Evolutionary conservation across 1,284 basidiomycete genomes (phyloP), one percentile per base, ranked within the genome.

Genomic region (Boletus hoseneyae): DNA sequence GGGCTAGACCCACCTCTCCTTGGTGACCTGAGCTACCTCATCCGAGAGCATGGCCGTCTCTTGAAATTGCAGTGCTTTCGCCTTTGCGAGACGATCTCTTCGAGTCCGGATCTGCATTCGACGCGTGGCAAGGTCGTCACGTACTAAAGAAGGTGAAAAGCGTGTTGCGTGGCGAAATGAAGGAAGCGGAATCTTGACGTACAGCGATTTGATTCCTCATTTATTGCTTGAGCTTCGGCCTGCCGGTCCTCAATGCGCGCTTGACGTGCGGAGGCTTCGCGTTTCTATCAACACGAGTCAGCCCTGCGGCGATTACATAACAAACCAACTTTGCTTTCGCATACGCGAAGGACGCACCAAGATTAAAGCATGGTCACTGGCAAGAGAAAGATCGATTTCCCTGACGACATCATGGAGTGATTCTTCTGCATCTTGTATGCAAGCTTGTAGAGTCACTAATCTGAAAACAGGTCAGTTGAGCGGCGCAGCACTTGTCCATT

Each of bases 371-470:
- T 56, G 57, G 62, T 85, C 81, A 18, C 67, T 53, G 7, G 71
- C 60, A 23, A 87, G 60, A 15, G 76, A 59, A 32, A 62, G 61
- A 61, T 90, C 79, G 32, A 87, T 79, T 51, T 78, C 77, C 18
- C 58, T 62, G 15, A 83, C 69, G 19, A 87, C 70, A 34, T 80
- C 73, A 19, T 63, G 69, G 2, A 91, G 73, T 7, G 80, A 84
- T 35, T 69, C 67, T 58, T 83, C 70, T n/a, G 82, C 84, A 58
- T 91, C 89, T 30, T 73, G 61, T 47, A 93, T 80, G 45, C 78
- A 79, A 19, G 81, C 73, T 59, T 91, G 87, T 29, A 90, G 65
- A 47, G 79, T 83, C 35, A 82, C 82, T 25, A 93, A 71, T 62
- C 90, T 92, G n/a, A 48, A 44, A 38, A 21, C 16, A 40, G 11